phyloP scores from a whole-genome alignment of 2,329 filamentous ascomycete genomes.

The Pleurostoma richardsiae region DNA sequence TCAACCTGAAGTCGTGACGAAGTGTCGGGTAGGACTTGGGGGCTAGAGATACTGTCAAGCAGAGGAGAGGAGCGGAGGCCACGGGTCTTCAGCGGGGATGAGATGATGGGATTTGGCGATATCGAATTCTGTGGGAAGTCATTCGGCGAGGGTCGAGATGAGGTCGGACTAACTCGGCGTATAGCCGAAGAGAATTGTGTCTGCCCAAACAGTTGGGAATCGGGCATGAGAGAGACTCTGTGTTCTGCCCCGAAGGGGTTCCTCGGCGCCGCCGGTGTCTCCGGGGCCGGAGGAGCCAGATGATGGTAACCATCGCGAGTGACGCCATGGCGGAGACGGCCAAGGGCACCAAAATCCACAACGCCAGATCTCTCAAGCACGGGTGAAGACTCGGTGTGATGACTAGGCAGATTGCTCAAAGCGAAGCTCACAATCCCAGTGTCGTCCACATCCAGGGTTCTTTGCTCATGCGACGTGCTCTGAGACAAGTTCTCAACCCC shows the following conservation, averaged over 20 bases:
- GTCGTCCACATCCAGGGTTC: conserved; percentile 39
- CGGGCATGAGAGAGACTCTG: conserved; percentile 26
- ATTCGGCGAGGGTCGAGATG: conserved; percentile 51
- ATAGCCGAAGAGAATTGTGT: conserved; percentile 50
- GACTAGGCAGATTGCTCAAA: conserved; percentile 25
- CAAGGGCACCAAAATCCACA: neutral
- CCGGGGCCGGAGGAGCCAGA: conserved; percentile 17
- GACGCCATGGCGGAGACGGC: neutral
- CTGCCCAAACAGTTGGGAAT: conserved; percentile 49
- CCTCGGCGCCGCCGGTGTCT: conserved; percentile 43
- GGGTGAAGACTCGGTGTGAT: conserved; percentile 33
- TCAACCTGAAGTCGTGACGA: conserved; percentile 14
- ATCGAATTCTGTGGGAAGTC: conserved; percentile 35
- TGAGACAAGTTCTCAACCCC: conserved; percentile 1
- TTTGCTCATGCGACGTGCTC: conserved; percentile 14
- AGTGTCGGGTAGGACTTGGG: conserved; percentile 15
- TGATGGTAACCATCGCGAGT: neutral
- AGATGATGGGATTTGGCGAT: conserved; percentile 36
- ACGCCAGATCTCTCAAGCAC: neutral
- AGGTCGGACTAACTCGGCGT: conserved; percentile 48
- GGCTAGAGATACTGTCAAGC: conserved; percentile 34
- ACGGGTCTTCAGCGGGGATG: conserved; percentile 46
- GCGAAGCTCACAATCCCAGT: conserved; percentile 44
- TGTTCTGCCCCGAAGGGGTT: conserved; percentile 41
- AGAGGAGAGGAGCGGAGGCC: conserved; percentile 41